phyloP scores from a whole-genome alignment of 2,329 filamentous ascomycete species.

The Fusarium dimerum region DNA sequence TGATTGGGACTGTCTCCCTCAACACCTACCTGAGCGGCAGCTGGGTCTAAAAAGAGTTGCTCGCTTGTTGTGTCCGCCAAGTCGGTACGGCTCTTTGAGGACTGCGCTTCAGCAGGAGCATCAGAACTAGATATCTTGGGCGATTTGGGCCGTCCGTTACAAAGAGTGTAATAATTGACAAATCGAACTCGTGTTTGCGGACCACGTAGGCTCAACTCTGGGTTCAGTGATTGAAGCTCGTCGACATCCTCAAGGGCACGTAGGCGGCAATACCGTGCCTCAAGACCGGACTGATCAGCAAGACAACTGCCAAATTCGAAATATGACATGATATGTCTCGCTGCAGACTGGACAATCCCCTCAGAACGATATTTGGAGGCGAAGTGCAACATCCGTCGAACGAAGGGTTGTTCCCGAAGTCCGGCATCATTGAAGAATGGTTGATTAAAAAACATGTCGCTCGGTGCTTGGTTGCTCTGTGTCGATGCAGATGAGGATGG shows the following conservation, averaged over 20 bases:
- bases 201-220: constrained; percentile 12
- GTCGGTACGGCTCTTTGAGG: background rate
- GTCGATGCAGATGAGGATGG: constrained; percentile 14
- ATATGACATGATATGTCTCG: constrained; percentile 75
- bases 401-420: constrained; percentile 68
- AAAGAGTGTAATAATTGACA: constrained; percentile 89
- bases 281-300: constrained; percentile 72
- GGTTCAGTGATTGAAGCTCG: constrained; percentile 42
- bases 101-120: constrained; percentile 2
- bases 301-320: constrained; percentile 81
- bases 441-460: constrained; percentile 71
- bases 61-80: background rate
- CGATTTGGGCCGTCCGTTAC: constrained; percentile 67
- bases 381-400: constrained; percentile 72
- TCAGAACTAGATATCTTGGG: constrained; percentile 17
- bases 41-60: constrained; percentile 2
- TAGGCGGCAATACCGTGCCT: constrained; percentile 67
- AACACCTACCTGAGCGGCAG: background rate
- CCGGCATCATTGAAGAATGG: constrained; percentile 73
- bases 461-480: constrained; percentile 8
- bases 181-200: constrained; percentile 66
- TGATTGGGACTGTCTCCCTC: constrained; percentile 1
- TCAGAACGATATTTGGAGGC: constrained; percentile 76
- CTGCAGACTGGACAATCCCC: constrained; percentile 68
- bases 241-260: constrained; percentile 72